These are phyloP conservation scores for Glebionis coronaria DNA, from an alignment of 129 eudicot species.

Conservation along the genomic window DNA sequence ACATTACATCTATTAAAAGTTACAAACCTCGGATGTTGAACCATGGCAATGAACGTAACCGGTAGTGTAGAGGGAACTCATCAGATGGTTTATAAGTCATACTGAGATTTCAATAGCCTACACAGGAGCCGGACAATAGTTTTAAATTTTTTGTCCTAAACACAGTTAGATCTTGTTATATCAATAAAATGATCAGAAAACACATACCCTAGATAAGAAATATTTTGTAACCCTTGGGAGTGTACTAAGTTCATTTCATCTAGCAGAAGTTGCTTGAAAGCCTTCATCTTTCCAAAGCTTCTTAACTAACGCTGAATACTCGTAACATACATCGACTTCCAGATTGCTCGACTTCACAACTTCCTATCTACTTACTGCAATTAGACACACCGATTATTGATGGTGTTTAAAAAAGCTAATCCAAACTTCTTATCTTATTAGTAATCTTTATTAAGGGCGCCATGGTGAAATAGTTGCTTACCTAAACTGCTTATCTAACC, in stretches of 20 bases:
- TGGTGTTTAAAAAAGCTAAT: no score
- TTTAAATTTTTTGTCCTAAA: not conserved
- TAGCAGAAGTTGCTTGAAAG: constrained; percentile 65
- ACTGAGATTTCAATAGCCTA: constrained; percentile 82
- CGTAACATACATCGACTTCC: constrained; percentile 63
- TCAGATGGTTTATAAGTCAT: constrained; percentile 80
- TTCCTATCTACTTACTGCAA: not conserved
- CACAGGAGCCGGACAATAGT: constrained; percentile 5
- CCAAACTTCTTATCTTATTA: no score
- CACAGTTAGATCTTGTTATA: not conserved
- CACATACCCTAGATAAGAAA: constrained; percentile 67
- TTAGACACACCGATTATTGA: no score
- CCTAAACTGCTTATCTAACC: no score
- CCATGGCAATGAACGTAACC: no score
- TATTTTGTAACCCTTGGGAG: constrained; percentile 64
- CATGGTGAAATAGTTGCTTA: no score
- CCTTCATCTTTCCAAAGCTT: constrained; percentile 76
- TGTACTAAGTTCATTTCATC: constrained; percentile 50
- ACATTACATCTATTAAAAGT: no score
- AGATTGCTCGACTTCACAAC: constrained; percentile 54
- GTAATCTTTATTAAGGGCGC: no score
- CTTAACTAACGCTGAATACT: constrained; percentile 68
- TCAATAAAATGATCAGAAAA: constrained; percentile 6
- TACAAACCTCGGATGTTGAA: no score
- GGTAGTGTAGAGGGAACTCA: no score